Evolutionary conservation across 2,329 filamentous ascomycete genomes (phyloP), one percentile per base, ranked within the genome.

Genomic region (Cephalotrichum gorgonifer): DNA sequence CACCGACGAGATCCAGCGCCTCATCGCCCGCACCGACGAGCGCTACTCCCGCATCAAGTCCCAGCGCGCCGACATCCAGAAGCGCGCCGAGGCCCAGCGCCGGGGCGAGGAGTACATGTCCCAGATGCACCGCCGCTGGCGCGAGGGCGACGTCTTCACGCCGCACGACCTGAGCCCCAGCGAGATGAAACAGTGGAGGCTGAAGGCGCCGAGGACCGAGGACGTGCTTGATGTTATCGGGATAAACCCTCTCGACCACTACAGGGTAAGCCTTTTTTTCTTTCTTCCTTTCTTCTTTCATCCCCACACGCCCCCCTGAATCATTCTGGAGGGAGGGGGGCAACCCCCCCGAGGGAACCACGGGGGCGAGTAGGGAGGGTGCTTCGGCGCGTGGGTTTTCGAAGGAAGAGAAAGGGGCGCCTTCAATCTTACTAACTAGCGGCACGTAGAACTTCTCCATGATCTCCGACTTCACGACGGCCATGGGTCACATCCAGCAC

Each of bases 381-480:
- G n/a, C 4, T 17, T 46, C 20, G 22, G 44, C 26, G 30, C 8
- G 20, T 12, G 27, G 12, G n/a, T n/a, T n/a, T n/a, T n/a, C n/a
- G n/a, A n/a, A n/a, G n/a, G n/a, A 31, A 38, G 2, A n/a, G 20
- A 17, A 38, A 4, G 33, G n/a, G n/a, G 20, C 3, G 20, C 20
- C 4, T 4, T 20, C 15, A 17, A n/a, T 38, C 15, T 6, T 22
- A 22, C 17, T 6, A 20, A 12, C 35, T 39, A 39, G 22, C 35
- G 15, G 35, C n/a, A 53, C 47, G 20, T 59, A 95, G 89, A 98
- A 98, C 69, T 95, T 95, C 64, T 81, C 86, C 33, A 79, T 98
- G 53, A 85, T 97, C 67, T 86, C 86, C 28, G 89, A 96, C 64
- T 96, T 86, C 64, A 85, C 93, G 60, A 88, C 86, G 1, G 69